Conservation (phyloP, 2,329 filamentous ascomycete genomes). For the Fonsecaea nubica region DNA sequence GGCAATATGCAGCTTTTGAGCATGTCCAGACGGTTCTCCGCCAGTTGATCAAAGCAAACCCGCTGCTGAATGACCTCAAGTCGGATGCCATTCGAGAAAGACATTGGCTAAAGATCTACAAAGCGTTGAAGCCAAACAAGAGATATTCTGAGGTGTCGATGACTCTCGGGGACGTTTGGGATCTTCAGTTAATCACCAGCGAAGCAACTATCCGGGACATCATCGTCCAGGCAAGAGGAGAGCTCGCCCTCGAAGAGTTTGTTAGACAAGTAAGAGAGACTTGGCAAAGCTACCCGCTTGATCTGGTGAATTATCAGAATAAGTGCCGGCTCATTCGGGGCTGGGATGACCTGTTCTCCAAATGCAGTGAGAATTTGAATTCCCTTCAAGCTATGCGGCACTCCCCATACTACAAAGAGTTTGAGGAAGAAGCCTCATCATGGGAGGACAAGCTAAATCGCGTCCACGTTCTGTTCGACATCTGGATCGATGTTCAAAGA, state of each 20-base stretch:
- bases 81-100: constrained; percentile 95
- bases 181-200: constrained; percentile 85
- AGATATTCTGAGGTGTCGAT: constrained; percentile 92
- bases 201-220: constrained; percentile 90
- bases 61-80: constrained; percentile 85
- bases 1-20: constrained; percentile 99
- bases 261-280: constrained; percentile 94
- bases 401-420: constrained; percentile 99
- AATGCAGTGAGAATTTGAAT: constrained; percentile 97
- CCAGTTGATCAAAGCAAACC: constrained; percentile 87
- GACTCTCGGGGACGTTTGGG: constrained; percentile 98
- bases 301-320: constrained; percentile 96
- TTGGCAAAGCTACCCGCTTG: constrained; percentile 93
- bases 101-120: constrained; percentile 98
- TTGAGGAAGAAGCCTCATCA: constrained; percentile 92
- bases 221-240: constrained; percentile 92
- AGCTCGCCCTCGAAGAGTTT: constrained; percentile 98
- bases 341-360: constrained; percentile 97
- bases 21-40: constrained; percentile 92
- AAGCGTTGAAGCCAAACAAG: constrained; percentile 88
- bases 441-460: constrained; percentile 99
- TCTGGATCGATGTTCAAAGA: constrained; percentile 99
- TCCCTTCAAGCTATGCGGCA: constrained; percentile 98
- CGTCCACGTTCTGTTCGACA: constrained; percentile 96
- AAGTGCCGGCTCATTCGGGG: constrained; percentile 97